Percentiles rank a stretch among this genome's conserved stretches.
Evolutionary conservation across 257 asterid species (phyloP).

Genomic region (Nicotiana tabacum): DNA sequence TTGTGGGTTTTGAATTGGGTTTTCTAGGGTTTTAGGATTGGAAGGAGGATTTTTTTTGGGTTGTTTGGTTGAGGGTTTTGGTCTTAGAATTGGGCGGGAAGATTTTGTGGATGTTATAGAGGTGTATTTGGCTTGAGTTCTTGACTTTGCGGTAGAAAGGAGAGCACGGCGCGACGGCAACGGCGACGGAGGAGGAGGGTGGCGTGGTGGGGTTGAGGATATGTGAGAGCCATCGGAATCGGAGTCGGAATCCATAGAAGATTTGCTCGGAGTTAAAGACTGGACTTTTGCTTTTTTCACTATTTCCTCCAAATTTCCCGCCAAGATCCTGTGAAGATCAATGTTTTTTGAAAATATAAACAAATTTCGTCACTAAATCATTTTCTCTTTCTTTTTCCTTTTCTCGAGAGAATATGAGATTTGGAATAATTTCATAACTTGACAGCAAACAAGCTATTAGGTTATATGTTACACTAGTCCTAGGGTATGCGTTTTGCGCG

Average conservation of each 20-base stretch:
- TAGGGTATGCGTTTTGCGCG: no score
- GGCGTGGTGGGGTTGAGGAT: conserved; percentile 73
- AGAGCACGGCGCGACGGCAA: conserved; percentile 19
- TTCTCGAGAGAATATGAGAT: no score
- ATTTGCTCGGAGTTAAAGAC: neutral
- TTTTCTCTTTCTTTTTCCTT: no score
- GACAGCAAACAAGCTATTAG: no score
- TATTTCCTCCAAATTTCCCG: conserved; percentile 17
- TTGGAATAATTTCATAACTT: no score
- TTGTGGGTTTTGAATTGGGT: conserved; percentile 30
- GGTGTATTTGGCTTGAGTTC: conserved; percentile 33
- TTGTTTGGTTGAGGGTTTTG: conserved; percentile 40
- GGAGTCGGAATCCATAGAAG: conserved; percentile 64
- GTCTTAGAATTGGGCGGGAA: conserved; percentile 59
- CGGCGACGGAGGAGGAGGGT: conserved; percentile 19
- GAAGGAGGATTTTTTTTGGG: conserved; percentile 20
- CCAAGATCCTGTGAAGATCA: neutral
- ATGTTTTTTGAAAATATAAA: neutral
- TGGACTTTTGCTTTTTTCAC: neutral
- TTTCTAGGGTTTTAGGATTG: conserved; percentile 1
- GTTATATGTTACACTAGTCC: no score
- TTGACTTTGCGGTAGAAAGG: conserved; percentile 34
- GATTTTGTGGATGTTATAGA: conserved; percentile 19
- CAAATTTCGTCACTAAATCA: no score
- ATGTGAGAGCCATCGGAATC: conserved; percentile 81